Evolutionary conservation across 2,329 filamentous ascomycete species (phyloP), one percentile per base, ranked within the genome.

Genomic region (Penicillium sp.): DNA sequence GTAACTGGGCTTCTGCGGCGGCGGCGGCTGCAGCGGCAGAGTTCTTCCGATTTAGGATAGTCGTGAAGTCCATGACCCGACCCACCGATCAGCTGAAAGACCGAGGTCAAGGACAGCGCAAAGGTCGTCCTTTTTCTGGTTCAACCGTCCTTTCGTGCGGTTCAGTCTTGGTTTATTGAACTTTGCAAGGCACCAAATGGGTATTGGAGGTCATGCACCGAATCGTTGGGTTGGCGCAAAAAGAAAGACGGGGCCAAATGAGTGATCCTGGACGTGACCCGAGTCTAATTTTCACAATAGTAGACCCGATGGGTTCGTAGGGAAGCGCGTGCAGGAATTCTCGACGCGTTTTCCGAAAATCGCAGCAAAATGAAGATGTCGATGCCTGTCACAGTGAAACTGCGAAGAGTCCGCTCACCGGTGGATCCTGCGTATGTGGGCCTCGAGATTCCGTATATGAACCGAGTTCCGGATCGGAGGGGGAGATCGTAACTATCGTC

Each of bases 61-160:
- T 79, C 60, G 78, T 78, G 70, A 81, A 79, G 68, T 81, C 78
- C 79, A 81, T 81, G 69, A 69, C 70, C 69, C 67, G 68, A 69
- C 69, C 65, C 68, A 65, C 65, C 68, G 56, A 65, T 58, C 55
- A 65, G 69, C 62, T 57, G 61, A 67, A 60, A 55, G 56, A 67
- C 65, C 65, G 65, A 53, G 53, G 69, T 63, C 66, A 70, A 68
- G 69, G 65, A 69, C 64, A 59, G 61, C 57, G 62, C 61, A 56
- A 53, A 47, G 54, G 59, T 55, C 46, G 51, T 59, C 53, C 31
- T 40, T 48, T 40, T 48, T 51, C 40, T 57, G 20, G 25, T 50
- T 42, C 35, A 50, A 41, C 37, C 35, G 48, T 41, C 37, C 18
- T 41, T 15, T 8, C 23, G 42, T n/a, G 42, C 22, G 40, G 56